Base-by-base conservation (phyloP, 768 basidiomycete genomes). In the Tylopilus subfusipes region DNA sequence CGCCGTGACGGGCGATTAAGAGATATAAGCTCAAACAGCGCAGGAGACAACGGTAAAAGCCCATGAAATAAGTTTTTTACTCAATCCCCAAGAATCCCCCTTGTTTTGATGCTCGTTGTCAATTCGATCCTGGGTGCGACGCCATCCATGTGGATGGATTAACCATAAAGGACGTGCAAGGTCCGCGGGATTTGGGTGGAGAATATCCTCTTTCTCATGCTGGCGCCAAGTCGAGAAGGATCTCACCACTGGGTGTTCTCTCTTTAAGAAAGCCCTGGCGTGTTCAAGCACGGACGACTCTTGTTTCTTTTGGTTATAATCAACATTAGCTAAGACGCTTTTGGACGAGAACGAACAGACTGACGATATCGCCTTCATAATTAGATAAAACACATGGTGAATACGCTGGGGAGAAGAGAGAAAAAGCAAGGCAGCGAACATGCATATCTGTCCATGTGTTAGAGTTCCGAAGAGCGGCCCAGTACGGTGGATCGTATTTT, bases 201-300 rank as follows among this genome's bases (percentile, higher is more conserved):
- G 34, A 29, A 14, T n/a, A 24, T 2, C 24, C 46, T 40, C 39
- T 40, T 30, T 56, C 53, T 46, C 63, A 63, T 54, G 54, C 27
- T 8, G 36, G 53, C 53, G 54, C 40, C 27, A 43, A 46, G 34
- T 27, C 9, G 38, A 25, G 48, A 54, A 53, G 12, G 11, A 52
- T 63, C 47, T 34, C 56, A 62, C 39, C 52, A 49, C 47, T 57
- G n/a, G 34, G 8, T 43, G 36, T 19, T 24, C 16, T 25, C 16
- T 16, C 10, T 44, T 25, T 22, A 44, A 45, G 44, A 31, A 47
- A 47, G 34, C 7, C 34, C 33, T 14, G 33, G n/a, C n/a, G n/a
- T 29, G 9, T 29, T 9, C 27, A 9, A 29, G 27, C 27, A 29
- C 18, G 16, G 8, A 36, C 9, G 36, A 18, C 13, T n/a, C 27